These are phyloP conservation scores for Sapria himalayana DNA, from an alignment of 345 rosid genomes.

Conservation along the genomic window DNA sequence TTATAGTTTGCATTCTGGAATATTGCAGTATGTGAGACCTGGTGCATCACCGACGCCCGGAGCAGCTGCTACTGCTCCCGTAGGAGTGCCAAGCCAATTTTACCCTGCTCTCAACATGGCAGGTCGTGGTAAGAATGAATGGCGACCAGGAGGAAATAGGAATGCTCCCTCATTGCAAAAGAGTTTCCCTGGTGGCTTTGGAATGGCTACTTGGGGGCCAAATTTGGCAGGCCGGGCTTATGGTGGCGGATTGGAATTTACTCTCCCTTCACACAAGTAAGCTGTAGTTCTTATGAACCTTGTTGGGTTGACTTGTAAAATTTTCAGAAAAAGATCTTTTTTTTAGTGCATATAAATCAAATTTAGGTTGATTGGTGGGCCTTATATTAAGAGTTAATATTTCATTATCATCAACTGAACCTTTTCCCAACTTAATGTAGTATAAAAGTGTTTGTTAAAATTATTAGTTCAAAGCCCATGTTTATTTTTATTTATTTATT, in stretches of 20 bases:
- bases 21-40: constrained; percentile 91
- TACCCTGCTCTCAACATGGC: constrained; percentile 47
- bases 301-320: too few species aligned
- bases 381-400: too few species aligned
- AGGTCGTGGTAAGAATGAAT: constrained; percentile 95
- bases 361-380: too few species aligned
- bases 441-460: too few species aligned
- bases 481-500: too few species aligned
- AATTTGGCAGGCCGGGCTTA: constrained; percentile 51
- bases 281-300: too few species aligned
- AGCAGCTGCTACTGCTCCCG: constrained; percentile 26
- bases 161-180: constrained; percentile 51
- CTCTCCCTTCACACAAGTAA: constrained; percentile 99
- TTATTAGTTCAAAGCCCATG: too few species aligned
- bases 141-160: constrained; percentile 68
- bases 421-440: too few species aligned
- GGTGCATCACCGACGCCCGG: constrained; percentile 76
- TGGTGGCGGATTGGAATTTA: constrained; percentile 69
- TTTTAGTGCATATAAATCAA: neutral
- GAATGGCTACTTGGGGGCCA: constrained; percentile 38
- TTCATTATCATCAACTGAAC: too few species aligned
- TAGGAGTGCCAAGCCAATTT: constrained; percentile 46
- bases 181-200: constrained; percentile 43
- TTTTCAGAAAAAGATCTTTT: too few species aligned
- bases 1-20: constrained; percentile 11